Evolutionary conservation across 345 rosid genomes (phyloP), one percentile per base, ranked within the genome.

Genomic region (Cochlearia excelsa): DNA sequence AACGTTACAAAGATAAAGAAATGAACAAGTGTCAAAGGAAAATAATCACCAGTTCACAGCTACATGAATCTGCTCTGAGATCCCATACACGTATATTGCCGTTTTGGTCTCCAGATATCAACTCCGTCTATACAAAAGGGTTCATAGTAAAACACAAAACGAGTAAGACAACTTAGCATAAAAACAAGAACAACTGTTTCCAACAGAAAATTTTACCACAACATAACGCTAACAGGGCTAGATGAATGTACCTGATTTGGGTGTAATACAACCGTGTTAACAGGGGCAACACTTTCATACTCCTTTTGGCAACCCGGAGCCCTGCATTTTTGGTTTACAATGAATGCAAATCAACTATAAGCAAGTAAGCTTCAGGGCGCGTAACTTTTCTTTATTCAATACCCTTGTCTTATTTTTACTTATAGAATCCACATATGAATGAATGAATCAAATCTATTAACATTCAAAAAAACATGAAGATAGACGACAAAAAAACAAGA

Each of bases 11-110:
- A 63, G 45, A 28, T 45, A 46, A 35, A 44, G 59, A 63, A 35
- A 35, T 2, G 4, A 58, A 53, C 37, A 53, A 0, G 26, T 49
- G 33, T 44, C 6, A 43, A 41, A 67, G 47, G 23, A 16, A 16
- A 16, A 16, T 16, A 16, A 16, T 16, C 78, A 88, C 99, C 93
- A 92, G 65, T 77, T 92, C 95, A 69, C 95, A 88, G 74, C 97
- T 92, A 81, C 97, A 88, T 10, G 89, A 83, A 75, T 92, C 82
- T 48, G 98, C 98, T 48, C 90, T 86, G 77, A 92, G 79, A 75
- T 92, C 98, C 98, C 98, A 86, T 40, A 92, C 98, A 49, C 93
- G 91, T 40, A 92, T 88, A 76, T 92, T 88, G 33, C 95, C 97
- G 59, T 88, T 88, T 70, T 92, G 98, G 74, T 92, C 98, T 28